phyloP scores from a whole-genome alignment of 352 stramenopile species.

The Phytophthora foliorum region DNA sequence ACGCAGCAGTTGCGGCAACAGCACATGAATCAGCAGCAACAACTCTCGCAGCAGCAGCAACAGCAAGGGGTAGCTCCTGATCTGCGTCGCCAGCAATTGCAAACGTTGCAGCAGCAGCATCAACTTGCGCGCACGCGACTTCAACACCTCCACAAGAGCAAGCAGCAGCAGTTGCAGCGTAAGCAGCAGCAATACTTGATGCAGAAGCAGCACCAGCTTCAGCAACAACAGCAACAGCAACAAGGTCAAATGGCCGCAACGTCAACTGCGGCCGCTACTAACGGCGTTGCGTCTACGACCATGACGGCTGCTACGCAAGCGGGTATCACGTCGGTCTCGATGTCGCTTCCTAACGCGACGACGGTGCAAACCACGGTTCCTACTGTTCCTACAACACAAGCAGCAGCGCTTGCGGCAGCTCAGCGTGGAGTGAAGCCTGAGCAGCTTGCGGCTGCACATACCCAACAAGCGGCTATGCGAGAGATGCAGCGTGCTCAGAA shows the following conservation, averaged over 20 bases:
- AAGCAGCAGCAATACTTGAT: conserved; percentile 86
- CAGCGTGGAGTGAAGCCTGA: conserved; percentile 67
- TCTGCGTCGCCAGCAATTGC: conserved; percentile 69
- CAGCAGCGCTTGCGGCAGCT: conserved; percentile 33
- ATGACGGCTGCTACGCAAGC: conserved; percentile 48
- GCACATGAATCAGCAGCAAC: conserved; percentile 81
- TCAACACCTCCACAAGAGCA: conserved; percentile 82
- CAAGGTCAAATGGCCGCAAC: conserved; percentile 43
- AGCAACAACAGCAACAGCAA: conserved; percentile 71
- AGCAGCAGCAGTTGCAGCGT: conserved; percentile 83
- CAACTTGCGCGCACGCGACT: conserved; percentile 69
- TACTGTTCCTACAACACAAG: conserved; percentile 41
- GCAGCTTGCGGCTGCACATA: conserved; percentile 62
- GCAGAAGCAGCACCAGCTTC: conserved; percentile 81
- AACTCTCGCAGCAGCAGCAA: conserved; percentile 76
- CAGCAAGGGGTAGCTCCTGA: conserved; percentile 71
- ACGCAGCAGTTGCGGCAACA: conserved; percentile 81
- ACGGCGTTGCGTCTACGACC: conserved; percentile 24
- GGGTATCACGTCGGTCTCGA: conserved; percentile 34
- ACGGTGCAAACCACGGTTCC: conserved; percentile 49
- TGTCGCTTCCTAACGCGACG: conserved; percentile 52
- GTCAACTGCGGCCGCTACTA: conserved; percentile 32
- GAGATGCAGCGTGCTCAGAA: conserved; percentile 76
- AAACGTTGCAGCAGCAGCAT: conserved; percentile 84
- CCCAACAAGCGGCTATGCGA: conserved; percentile 71